Evolutionary conservation across 768 basidiomycete genomes (phyloP), one percentile per base, ranked within the genome.

Genomic region (Ramaria sp.): DNA sequence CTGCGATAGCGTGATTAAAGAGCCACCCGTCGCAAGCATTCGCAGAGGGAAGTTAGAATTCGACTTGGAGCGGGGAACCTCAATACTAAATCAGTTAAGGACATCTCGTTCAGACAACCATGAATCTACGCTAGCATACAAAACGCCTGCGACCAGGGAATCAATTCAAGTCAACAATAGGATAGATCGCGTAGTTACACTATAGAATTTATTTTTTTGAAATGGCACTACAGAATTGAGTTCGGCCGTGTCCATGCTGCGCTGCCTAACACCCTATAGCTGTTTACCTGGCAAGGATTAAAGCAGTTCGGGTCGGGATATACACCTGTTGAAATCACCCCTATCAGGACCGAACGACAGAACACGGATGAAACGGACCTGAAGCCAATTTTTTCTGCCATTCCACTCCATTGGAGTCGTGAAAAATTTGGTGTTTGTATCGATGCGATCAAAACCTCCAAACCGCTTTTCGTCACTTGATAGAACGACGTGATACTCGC

Each of bases 401-500:
- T 95, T 91, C 95, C 95, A 98, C 63, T 84, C 85, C 76, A 89
- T 69, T 1, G 88, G 81, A 22, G 86, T 90, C 17, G 96, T 98
- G 65, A 82, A 75, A 70, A 82, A 91, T 64, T 76, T 76, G 31
- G 77, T 75, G 38, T 80, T 80, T 39, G 81, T 65, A 48, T 75
- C 73, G 54, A 90, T 78, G 60, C 95, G 88, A 51, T 83, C 86
- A 68, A 92, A 96, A 4, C 96, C 96, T 27, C 93, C 95, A 63
- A 91, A 97, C 46, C 75, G 71, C 67, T 82, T 81, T 68, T 95
- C 91, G 67, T 99, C 96, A 62, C 83, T 91, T 59, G 77, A 83
- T 51, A 99, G 73, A 3, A 91, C 73, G 60, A 91, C 78, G 50
- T 72, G 75, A 70, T 98, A 98, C 70, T 93, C 83, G 10, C 96